These are phyloP conservation scores for Candida mattraensis DNA, from an alignment of 805 yeast species.

Conservation along the genomic window DNA sequence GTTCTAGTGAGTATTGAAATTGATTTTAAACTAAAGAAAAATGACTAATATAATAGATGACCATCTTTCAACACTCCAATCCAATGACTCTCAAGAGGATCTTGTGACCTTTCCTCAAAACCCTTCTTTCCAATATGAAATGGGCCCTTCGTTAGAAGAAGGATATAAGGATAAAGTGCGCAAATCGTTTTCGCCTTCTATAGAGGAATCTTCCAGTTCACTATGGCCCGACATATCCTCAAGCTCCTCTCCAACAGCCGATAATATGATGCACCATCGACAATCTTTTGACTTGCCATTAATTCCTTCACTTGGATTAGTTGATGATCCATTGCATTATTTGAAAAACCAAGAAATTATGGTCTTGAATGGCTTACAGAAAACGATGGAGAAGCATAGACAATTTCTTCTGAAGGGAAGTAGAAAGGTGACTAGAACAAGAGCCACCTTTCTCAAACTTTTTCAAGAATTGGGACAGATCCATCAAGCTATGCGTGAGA, in stretches of 20 bases:
- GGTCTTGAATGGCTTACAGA: constrained; percentile 25
- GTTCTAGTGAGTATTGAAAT: constrained; percentile 7
- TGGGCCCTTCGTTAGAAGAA: constrained; percentile 25
- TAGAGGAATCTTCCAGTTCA: constrained; percentile 6
- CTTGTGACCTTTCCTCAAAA: constrained; percentile 9
- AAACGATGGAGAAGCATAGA: constrained; percentile 29
- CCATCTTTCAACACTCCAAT: neutral
- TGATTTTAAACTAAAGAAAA: neutral
- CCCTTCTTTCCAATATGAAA: constrained; percentile 11
- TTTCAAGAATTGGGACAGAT: constrained; percentile 41
- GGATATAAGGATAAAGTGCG: constrained; percentile 17
- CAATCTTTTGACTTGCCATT: constrained; percentile 11
- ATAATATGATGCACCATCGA: constrained; percentile 4
- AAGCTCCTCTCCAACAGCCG: constrained; percentile 14
- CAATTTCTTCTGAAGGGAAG: constrained; percentile 36
- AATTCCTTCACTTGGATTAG: constrained; percentile 22
- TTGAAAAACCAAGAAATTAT: constrained; percentile 32
- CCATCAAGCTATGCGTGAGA: constrained; percentile 45
- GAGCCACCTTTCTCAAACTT: constrained; percentile 32
- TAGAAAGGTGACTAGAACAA: constrained; percentile 29
- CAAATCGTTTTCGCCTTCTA: constrained; percentile 4
- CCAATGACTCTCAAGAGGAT: constrained; percentile 21
- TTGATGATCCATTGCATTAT: constrained; percentile 35
- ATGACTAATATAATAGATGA: constrained; percentile 1
- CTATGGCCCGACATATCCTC: constrained; percentile 15